Conservation (phyloP, 306 rosid genomes). For the Castanospermum australe region DNA sequence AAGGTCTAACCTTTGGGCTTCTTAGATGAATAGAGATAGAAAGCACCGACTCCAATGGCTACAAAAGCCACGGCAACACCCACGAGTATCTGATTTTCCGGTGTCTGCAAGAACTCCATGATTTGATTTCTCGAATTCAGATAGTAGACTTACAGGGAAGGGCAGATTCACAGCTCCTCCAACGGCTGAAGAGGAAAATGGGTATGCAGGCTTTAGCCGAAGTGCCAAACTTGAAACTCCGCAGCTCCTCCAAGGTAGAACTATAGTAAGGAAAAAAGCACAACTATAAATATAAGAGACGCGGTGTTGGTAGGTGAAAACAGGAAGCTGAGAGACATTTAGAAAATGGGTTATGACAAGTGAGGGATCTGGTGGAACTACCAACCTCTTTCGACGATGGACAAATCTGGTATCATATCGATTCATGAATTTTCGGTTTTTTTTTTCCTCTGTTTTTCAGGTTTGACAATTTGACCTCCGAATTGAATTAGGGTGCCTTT, state of each 20-base stretch:
- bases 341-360: not conserved
- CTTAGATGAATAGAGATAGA: constrained; percentile 55
- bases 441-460: not conserved
- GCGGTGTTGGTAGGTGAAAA: constrained; percentile 34
- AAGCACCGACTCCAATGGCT: constrained; percentile 61
- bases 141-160: too few species aligned
- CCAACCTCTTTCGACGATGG: not conserved
- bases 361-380: constrained; percentile 29
- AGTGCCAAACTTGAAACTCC: not conserved
- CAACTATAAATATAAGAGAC: not conserved
- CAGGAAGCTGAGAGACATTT: not conserved
- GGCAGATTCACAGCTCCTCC: too few species aligned
- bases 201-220: not conserved
- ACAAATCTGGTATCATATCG: not conserved
- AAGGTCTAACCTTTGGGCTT: constrained; percentile 60
- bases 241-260: too few species aligned
- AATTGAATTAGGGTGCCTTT: too few species aligned
- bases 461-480: not conserved
- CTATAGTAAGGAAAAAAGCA: not conserved
- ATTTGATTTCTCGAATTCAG: too few species aligned
- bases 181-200: not conserved
- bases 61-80: constrained; percentile 56
- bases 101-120: constrained; percentile 62
- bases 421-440: not conserved
- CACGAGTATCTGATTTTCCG: constrained; percentile 55